A percentile compares a stretch with the other conserved stretches of the same genome.
phyloP scores from a whole-genome alignment of 441 rosid genomes.

The Mallotus japonicus region DNA sequence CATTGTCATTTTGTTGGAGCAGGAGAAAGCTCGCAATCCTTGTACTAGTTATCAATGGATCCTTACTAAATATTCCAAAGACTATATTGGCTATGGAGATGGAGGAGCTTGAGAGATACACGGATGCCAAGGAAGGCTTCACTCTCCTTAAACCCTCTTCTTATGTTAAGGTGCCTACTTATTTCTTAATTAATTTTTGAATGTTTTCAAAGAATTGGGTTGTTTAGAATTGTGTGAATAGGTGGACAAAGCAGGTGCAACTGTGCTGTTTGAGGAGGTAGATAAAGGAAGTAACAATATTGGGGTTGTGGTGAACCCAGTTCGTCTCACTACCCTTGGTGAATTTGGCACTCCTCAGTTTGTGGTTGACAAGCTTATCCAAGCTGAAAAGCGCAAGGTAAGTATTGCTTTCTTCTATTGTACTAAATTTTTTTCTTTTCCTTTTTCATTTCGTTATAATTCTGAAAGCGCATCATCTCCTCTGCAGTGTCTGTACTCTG shows the following conservation, averaged over 20 bases:
- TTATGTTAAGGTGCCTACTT: conserved; percentile 56
- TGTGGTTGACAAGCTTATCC: conserved; percentile 81
- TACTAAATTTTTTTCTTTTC: no score
- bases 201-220: neutral
- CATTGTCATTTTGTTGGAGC: conserved; percentile 27
- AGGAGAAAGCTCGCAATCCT: conserved; percentile 51
- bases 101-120: conserved; percentile 62
- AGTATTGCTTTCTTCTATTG: neutral
- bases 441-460: no score
- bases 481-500: no score
- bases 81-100: conserved; percentile 28
- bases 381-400: conserved; percentile 85
- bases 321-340: conserved; percentile 66
- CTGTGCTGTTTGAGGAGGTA: conserved; percentile 70
- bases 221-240: neutral
- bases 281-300: conserved; percentile 61
- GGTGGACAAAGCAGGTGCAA: conserved; percentile 92
- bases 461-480: no score
- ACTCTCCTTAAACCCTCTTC: conserved; percentile 75
- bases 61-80: conserved; percentile 28
- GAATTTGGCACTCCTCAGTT: conserved; percentile 80
- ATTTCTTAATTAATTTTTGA: neutral
- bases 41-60: conserved; percentile 44
- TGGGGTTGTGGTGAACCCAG: conserved; percentile 86
- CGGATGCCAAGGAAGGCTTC: conserved; percentile 62